Conservation (phyloP, 2,329 filamentous ascomycete species). For the Xylaria sp. region DNA sequence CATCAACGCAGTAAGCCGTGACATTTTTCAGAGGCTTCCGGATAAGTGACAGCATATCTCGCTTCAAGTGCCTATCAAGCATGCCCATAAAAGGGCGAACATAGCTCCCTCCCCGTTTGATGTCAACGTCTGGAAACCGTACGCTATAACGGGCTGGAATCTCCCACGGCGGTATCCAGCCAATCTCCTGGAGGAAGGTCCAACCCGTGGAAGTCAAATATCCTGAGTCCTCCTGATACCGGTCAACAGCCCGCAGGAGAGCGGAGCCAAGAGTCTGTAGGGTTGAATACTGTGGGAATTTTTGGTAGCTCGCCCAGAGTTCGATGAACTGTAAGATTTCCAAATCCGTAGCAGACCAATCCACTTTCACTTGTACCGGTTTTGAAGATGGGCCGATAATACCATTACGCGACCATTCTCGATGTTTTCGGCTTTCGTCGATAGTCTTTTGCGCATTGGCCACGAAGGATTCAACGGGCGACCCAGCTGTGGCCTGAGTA, state of each 20-base stretch:
- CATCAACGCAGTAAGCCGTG: constrained; percentile 79
- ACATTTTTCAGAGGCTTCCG: constrained; percentile 70
- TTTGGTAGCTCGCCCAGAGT: constrained; percentile 69
- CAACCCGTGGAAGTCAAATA: constrained; percentile 63
- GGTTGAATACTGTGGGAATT: constrained; percentile 63
- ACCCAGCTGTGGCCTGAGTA: not conserved
- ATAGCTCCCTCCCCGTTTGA: constrained; percentile 58
- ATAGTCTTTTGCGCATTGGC: constrained; percentile 62
- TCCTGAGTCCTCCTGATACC: constrained; percentile 65
- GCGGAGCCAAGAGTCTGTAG: constrained; percentile 71
- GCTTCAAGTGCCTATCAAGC: constrained; percentile 51
- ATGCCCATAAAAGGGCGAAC: constrained; percentile 50
- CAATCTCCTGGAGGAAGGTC: constrained; percentile 80
- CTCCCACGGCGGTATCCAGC: constrained; percentile 77
- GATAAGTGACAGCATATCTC: constrained; percentile 59
- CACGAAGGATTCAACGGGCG: constrained; percentile 55
- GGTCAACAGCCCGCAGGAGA: constrained; percentile 69
- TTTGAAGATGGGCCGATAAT: constrained; percentile 56
- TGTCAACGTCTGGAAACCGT: constrained; percentile 62
- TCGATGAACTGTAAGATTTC: constrained; percentile 76
- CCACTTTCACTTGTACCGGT: constrained; percentile 26
- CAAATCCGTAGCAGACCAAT: constrained; percentile 63
- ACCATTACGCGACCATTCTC: constrained; percentile 63
- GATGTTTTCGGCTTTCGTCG: constrained; percentile 60
- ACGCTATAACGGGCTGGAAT: constrained; percentile 71